Evolutionary conservation across 2,329 filamentous ascomycete species (phyloP), one percentile per base, ranked within the genome.

Genomic region (Aspergillus ustus): DNA sequence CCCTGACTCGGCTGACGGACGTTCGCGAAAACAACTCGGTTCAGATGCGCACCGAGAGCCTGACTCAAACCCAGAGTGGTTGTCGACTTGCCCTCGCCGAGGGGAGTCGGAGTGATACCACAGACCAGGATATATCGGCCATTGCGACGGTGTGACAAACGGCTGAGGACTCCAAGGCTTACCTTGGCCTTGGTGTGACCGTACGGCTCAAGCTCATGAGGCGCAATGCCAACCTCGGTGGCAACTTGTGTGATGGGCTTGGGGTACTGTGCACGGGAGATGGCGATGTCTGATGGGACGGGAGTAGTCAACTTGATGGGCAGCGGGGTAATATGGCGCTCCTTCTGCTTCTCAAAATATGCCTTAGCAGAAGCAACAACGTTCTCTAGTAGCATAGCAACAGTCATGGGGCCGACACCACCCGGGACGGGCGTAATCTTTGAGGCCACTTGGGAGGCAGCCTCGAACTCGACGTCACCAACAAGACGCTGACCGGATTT

Each of bases 81-180:
- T 1, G 95, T 99, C 11, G 95, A 98, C 81, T 99, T 99, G 70
- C 95, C 95, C 82, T 99, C 95, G 17, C 95, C 95, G 7, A 99
- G 86, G 25, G 95, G 95, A 7, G 95, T 99, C 1, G 95, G 95
- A 0, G 95, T 99, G 68, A 99, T 98, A 66, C 95, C 95, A 59
- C 93, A 94, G 20, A 99, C 91, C 40, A 98, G 87, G 67, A 99
- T 87, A 75, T 98, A 99, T 64, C 90, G 89, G 59, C 95, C 95
- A 74, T 99, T 90, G 65, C 86, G 87, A 67, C 95, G 91, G 77
- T 99, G 93, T 59, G 90, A 87, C 7, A 99, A 85, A 64, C 95
- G 88, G 76, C 94, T 89, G 60, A 98, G 82, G 55, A 97, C 81
- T 63, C 85, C 84, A 4, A 98, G 85, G 67, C 94, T 92, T 25